Base-by-base conservation (phyloP, 163 green algal genomes). In the Volvox carteri region DNA sequence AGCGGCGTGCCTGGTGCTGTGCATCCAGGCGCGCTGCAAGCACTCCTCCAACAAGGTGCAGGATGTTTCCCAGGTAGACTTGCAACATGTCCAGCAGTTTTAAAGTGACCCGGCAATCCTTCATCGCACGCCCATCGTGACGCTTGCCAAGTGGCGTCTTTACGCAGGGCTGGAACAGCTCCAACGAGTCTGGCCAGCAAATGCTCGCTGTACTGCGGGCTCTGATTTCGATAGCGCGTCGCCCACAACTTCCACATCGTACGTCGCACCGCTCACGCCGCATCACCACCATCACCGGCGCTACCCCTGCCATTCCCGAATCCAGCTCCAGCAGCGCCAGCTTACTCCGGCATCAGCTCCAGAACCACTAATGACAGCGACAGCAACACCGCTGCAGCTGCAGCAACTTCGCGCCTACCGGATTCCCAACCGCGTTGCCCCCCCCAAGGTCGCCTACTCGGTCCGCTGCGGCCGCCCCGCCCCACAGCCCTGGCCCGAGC, bases 381-480 rank as follows among this genome's bases (percentile, higher is more conserved):
- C 3, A 11, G 25, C 14, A 2, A 19, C 39, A 33, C 46, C 12
- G 14, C 7, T 52, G n/a, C 75, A 84, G 30, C 33, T 68, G 44
- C 62, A 87, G 62, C 68, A 83, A 50, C 50, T 81, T 1, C 83
- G 83, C 3, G 4, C 7, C 48, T 88, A 88, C 52, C 83, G 67
- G 44, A 88, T 88, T 44, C 83, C 83, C 23, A 72, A 73, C 68
- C 48, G 52, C 14, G 83, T 83, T 3, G 16, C 67, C 44, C 83
- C 60, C 48, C 83, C 83, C 3, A 83, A 75, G 25, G 52, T 81
- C 8, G 46, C 83, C 0, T 88, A 88, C 83, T 88, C 83, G 70
- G 48, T 35, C 12, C 68, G 68, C 23, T 52, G 11, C 68, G 83
- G 83, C n/a, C 83, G 68, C 11, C 50, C 83, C 28, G 37, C 50